Base-by-base conservation (phyloP, 2,329 filamentous ascomycete species). In the Fusarium nelsonii region DNA sequence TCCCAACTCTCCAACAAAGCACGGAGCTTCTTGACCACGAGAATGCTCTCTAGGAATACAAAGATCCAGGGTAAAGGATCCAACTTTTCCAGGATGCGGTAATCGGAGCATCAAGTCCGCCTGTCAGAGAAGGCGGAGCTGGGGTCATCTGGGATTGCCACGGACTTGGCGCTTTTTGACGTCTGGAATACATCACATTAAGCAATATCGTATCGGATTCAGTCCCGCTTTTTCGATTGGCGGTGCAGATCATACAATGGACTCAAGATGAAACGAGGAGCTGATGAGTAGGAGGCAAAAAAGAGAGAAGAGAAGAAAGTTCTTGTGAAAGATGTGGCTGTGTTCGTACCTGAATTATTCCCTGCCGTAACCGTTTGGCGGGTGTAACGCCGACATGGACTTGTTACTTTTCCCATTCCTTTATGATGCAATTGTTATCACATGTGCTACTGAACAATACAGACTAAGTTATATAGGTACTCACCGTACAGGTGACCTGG, bases 401-500 rank as follows among this genome's bases (percentile, higher is more conserved):
- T 30, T 44, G 26, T 62, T 37, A 20, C 23, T 39, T 30, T 50
- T 30, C 18, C 33, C 48, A 55, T 55, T 18, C 3, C 43, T 33
- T 23, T 8, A 58, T 62, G 57, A 49, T 62, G 60, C 43, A 55
- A 63, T 55, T 48, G 3, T 61, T 48, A 50, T 20, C 16, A 39
- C 33, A 39, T 15, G 34, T 18, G 16, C 11, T 30, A 45, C 23
- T 23, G 23, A 23, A 23, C 43, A 30, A 45, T 26, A 45, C 26
- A 45, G 26, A 10, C 16, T 45, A 30, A 28, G n/a, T 9, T 28
- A 30, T 30, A 30, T 30, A 11, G 8, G 12, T 14, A 30, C 10
- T 11, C 11, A 45, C 7, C 16, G 26, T 7, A 8, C 6, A n/a
- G 16, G 34, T 10, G 30, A 45, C 43, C 43, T 30, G 16, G 43